Evolutionary conservation across 164 flowering plant genomes (phyloP).

Genomic region (Euptelea pleiosperma): DNA sequence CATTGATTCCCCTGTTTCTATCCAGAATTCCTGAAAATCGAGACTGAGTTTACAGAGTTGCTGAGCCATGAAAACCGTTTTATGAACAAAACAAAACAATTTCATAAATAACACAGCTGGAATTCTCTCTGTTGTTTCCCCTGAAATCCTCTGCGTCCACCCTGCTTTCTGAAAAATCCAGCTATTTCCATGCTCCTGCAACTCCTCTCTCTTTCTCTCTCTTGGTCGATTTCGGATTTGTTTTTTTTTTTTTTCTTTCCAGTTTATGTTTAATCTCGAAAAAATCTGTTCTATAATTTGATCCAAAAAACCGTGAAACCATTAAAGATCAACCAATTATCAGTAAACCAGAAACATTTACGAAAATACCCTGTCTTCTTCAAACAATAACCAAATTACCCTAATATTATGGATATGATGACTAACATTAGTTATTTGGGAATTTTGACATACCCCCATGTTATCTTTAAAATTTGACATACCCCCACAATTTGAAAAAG

Average conservation of each 20-base stretch:
- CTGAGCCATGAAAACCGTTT: neutral
- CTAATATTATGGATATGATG: no score
- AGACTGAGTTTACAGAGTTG: slow-evolving; percentile 3
- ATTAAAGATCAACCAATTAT: slow-evolving; percentile 12
- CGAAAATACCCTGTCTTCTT: no score
- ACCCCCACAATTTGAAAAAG: no score
- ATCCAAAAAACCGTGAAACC: slow-evolving; percentile 18
- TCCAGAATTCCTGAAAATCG: slow-evolving; percentile 6
- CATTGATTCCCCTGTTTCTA: no score
- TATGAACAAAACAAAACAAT: no score
- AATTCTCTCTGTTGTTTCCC: slow-evolving; percentile 11
- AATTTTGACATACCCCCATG: no score
- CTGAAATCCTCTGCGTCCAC: slow-evolving; percentile 9
- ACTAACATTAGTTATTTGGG: no score
- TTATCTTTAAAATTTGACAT: no score
- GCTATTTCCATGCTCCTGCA: slow-evolving; percentile 3
- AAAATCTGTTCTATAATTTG: no score
- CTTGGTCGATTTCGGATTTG: neutral
- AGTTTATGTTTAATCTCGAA: neutral
- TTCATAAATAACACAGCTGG: slow-evolving; percentile 22
- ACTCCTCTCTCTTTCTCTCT: neutral
- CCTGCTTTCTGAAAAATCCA: slow-evolving; percentile 11
- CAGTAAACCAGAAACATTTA: no score
- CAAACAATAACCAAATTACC: no score
- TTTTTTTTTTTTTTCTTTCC: neutral